These are phyloP conservation scores for Plasmodium falciparum DNA, from an alignment of 169 alveolate genomes.

Conservation along the genomic window DNA sequence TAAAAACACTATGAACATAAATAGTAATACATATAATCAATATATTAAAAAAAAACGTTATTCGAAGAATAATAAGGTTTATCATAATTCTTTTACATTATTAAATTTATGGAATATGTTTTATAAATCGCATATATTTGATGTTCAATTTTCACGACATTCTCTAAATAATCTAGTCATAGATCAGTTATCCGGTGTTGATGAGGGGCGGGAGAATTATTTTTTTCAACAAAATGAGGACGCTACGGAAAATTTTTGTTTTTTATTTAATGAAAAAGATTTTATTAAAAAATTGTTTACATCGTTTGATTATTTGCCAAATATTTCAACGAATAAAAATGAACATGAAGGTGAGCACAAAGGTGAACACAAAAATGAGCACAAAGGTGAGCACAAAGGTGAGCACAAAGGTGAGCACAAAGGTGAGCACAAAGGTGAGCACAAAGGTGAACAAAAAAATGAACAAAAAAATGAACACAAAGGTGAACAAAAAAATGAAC, in stretches of 20 bases:
- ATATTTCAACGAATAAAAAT: too few relatives aligned
- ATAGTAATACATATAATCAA: not conserved
- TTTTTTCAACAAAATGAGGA: not conserved
- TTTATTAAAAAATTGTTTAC: conserved; percentile 20
- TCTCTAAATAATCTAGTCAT: conserved; percentile 23
- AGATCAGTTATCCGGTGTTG: conserved; percentile 8
- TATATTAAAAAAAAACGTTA: not conserved
- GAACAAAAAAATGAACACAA: too few relatives aligned
- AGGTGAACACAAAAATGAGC: too few relatives aligned
- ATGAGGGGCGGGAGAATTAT: not conserved
- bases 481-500: too few relatives aligned
- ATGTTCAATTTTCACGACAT: conserved; percentile 10
- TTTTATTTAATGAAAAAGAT: conserved; percentile 20
- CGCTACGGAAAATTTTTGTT: not conserved
- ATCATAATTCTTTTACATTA: conserved; percentile 2
- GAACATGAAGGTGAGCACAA: too few relatives aligned
- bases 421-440: too few relatives aligned
- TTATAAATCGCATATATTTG: conserved; percentile 19
- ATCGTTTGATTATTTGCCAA: too few relatives aligned
- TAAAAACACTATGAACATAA: not conserved
- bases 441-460: too few relatives aligned
- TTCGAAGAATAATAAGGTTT: not conserved
- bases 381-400: too few relatives aligned
- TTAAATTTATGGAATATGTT: conserved; percentile 50
- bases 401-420: too few relatives aligned